A percentile compares a stretch with the other conserved stretches of the same genome.
These are phyloP conservation scores for Polytrichum formosum DNA, from an alignment of 225 moss, liverwort and hornwort species.

Conservation along the genomic window DNA sequence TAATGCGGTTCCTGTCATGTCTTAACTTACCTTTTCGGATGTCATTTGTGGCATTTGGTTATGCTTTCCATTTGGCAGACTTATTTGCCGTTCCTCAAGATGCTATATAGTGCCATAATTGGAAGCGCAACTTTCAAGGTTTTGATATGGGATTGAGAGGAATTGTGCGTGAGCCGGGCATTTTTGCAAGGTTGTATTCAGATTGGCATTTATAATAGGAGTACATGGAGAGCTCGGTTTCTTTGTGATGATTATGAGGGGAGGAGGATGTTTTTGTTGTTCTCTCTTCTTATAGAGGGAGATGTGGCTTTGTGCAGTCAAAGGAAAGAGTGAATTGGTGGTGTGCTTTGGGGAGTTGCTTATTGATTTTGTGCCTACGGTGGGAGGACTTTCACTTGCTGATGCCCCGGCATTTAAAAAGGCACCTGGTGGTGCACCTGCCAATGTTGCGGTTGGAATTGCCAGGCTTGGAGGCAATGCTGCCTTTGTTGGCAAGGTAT, in stretches of 20 bases:
- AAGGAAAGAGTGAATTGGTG: constrained; percentile 56
- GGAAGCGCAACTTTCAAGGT: no score
- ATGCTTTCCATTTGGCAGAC: not conserved
- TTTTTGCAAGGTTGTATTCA: no score
- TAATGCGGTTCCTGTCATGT: not conserved
- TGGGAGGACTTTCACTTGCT: constrained; percentile 80
- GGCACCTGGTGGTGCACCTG: constrained; percentile 93
- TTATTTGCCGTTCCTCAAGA: no score
- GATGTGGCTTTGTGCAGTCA: constrained; percentile 21
- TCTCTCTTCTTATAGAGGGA: not conserved
- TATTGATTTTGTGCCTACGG: constrained; percentile 96
- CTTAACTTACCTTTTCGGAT: not conserved
- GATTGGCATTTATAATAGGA: no score
- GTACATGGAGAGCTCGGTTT: no score
- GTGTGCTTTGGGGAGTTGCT: constrained; percentile 95
- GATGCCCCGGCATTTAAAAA: constrained; percentile 92
- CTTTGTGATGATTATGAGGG: no score
- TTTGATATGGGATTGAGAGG: no score
- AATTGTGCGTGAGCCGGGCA: no score
- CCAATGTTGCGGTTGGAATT: constrained; percentile 93
- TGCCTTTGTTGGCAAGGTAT: constrained; percentile 92
- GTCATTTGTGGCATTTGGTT: constrained; percentile 1
- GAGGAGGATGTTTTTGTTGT: no score
- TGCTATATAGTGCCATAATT: no score
- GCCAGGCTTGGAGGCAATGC: constrained; percentile 78